These are phyloP conservation scores for Tylopilus plumbeoviolaceoides DNA, from an alignment of 768 basidiomycete species.

Conservation along the genomic window DNA sequence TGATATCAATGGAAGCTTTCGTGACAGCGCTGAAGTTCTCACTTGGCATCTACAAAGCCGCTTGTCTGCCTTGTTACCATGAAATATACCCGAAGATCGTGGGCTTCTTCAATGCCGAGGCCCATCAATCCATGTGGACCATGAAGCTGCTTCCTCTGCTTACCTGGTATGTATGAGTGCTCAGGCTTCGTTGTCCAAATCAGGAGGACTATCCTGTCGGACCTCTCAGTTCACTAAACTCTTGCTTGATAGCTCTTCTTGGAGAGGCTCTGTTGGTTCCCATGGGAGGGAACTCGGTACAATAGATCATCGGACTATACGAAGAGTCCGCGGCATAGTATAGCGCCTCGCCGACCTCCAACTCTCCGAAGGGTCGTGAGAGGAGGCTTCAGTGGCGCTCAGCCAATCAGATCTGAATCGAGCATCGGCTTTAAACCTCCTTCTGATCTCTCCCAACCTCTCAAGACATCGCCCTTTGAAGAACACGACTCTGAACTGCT, in stretches of 20 bases:
- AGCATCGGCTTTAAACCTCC: slow-evolving; percentile 3
- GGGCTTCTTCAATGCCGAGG: neutral
- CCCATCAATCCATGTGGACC: neutral
- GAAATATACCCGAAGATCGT: neutral
- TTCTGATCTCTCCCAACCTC: neutral
- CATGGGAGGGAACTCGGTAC: neutral
- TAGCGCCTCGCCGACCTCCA: slow-evolving; percentile 5
- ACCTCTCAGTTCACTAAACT: neutral
- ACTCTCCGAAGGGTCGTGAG: neutral
- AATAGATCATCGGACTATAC: neutral
- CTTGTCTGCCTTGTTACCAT: neutral
- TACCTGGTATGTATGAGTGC: neutral
- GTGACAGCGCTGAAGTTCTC: slow-evolving; percentile 1
- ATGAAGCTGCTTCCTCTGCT: neutral
- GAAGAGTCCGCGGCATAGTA: neutral
- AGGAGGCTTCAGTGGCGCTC: neutral
- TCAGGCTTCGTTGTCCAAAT: neutral
- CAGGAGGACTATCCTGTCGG: neutral
- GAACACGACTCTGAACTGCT: neutral
- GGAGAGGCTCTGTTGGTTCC: neutral
- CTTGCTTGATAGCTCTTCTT: neutral
- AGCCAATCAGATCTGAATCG: neutral
- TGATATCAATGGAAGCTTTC: slow-evolving; percentile 13
- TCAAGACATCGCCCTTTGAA: neutral
- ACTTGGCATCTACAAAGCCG: neutral